Base-by-base conservation (phyloP, 192 early-diverging fungal species). In the Funneliformis geosporum region DNA sequence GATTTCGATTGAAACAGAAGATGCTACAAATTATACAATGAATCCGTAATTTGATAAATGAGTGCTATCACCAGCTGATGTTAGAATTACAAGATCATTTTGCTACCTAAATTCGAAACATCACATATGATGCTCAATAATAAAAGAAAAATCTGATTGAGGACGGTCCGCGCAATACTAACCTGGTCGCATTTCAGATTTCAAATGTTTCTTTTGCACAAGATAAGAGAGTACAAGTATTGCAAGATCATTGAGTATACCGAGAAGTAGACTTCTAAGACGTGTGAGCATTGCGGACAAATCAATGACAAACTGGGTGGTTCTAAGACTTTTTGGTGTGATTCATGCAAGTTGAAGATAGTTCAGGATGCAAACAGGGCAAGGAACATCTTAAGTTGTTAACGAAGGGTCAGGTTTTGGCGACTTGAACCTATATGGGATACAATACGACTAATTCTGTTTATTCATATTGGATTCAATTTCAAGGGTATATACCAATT, bases 31-130 rank as follows among this genome's bases (percentile, higher is more conserved):
- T 68, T 1, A 68, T 68, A 68, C 25, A 68, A 68, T 14, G 66
- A 68, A 68, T 68, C 25, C 25, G 25, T 27, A 28, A 68, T 68
- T 68, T 68, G 39, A 68, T 68, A 6, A 14, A 68, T 68, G 25
- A 68, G 2, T 68, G 66, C 66, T 25, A 68, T 68, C 66, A 68
- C 14, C 66, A 68, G 23, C 66, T 68, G 8, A 33, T 33, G 33
- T 33, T 2, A 33, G n/a, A 33, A 33, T 33, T 33, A 33, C n/a
- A 25, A 27, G 28, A 14, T 27, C 27, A 18, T 27, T 68, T 14
- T 27, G 8, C 5, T 42, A 42, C 7, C 68, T 23, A 6, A 70
- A 11, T 42, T 70, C 23, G 8, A 40, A 42, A 71, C 23, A 9
- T 14, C 33, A 33, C 33, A 33, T n/a, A n/a, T 33, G 33, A 2